Conservation (phyloP, 2,329 filamentous ascomycete species). For the Pseudogymnoascus sp. region DNA sequence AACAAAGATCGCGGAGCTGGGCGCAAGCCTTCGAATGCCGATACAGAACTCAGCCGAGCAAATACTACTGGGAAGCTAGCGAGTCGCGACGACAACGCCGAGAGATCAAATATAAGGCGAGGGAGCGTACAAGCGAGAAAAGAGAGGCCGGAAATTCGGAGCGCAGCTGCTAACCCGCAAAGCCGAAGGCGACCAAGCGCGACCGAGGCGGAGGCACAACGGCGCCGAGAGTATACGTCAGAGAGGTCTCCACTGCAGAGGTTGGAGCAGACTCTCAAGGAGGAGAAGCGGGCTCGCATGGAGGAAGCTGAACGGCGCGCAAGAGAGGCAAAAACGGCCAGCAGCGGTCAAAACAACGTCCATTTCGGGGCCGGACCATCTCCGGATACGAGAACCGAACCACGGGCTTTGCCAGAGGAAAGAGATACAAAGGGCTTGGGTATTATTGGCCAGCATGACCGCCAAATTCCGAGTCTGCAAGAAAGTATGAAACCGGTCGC, state of each 20-base stretch:
- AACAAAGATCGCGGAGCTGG: not conserved
- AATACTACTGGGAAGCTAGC: not conserved
- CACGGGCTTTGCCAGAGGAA: conserved; percentile 22
- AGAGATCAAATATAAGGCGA: conserved; percentile 11
- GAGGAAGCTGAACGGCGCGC: conserved; percentile 71
- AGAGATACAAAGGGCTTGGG: not conserved
- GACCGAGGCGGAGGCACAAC: conserved; percentile 29
- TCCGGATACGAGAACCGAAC: conserved; percentile 23
- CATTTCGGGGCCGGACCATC: conserved; percentile 27
- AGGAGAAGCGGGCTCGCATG: conserved; percentile 81
- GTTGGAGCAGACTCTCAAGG: conserved; percentile 86
- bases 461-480: conserved; percentile 16
- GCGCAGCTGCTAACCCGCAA: conserved; percentile 15
- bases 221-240: conserved; percentile 55
- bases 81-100: conserved; percentile 17
- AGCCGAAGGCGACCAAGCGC: conserved; percentile 31
- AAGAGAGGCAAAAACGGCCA: conserved; percentile 41
- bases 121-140: conserved; percentile 16
- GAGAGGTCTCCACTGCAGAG: conserved; percentile 88
- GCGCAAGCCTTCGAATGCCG: not conserved
- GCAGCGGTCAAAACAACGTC: conserved; percentile 25
- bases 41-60: not conserved
- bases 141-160: conserved; percentile 18
- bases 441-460: not conserved
- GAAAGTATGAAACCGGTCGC: conserved; percentile 20